Percentiles rank a stretch among this genome's conserved stretches.
phyloP scores from a whole-genome alignment of 2,329 filamentous ascomycete species.

The Lachnum nothofagi region DNA sequence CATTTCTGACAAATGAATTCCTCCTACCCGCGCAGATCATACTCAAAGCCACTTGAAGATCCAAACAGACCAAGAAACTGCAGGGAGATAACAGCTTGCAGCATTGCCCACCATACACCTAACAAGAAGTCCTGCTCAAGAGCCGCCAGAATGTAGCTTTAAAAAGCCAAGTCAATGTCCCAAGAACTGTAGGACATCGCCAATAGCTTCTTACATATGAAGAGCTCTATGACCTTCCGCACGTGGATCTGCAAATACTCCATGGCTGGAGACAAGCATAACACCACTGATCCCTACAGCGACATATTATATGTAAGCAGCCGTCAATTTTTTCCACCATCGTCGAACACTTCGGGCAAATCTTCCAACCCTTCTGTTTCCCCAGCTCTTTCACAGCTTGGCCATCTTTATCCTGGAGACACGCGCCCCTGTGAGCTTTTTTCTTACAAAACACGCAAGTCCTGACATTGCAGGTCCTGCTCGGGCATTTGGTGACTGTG shows the following conservation, averaged over 20 bases:
- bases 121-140: no score
- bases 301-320: slow-evolving; percentile 31
- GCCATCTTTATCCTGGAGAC: slow-evolving; percentile 23
- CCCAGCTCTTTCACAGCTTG: slow-evolving; percentile 20
- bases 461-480: slow-evolving; percentile 9
- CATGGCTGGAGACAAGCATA: slow-evolving; percentile 25
- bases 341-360: slow-evolving; percentile 23
- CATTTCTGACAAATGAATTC: no score
- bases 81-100: no score
- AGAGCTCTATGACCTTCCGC: slow-evolving; percentile 5
- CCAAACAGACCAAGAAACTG: no score
- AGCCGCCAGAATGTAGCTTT: no score
- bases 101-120: no score
- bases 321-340: slow-evolving; percentile 27
- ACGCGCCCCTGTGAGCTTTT: slow-evolving; percentile 23
- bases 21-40: no score
- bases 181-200: no score
- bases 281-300: slow-evolving; percentile 27
- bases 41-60: no score
- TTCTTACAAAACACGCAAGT: slow-evolving; percentile 24
- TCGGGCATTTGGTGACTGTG: slow-evolving; percentile 19
- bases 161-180: no score
- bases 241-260: slow-evolving; percentile 19
- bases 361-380: slow-evolving; percentile 25
- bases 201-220: no score